phyloP scores from a whole-genome alignment of 2,329 filamentous ascomycete genomes.

The Aureobasidium mangrovei region DNA sequence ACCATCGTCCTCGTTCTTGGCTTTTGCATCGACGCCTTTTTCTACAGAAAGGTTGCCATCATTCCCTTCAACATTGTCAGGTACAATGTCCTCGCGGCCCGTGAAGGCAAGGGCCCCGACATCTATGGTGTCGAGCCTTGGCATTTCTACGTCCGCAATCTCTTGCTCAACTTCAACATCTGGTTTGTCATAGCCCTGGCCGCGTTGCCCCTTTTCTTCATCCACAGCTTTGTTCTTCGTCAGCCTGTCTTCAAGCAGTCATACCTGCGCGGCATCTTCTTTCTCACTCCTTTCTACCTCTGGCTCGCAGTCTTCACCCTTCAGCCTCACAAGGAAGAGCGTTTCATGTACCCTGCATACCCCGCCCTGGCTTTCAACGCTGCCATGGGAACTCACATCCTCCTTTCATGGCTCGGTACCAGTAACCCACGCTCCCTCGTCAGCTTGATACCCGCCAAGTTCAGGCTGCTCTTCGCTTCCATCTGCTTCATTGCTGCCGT shows the following conservation, averaged over 20 bases:
- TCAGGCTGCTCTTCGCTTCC: conserved; percentile 56
- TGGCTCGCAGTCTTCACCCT: conserved; percentile 87
- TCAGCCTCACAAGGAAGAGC: conserved; percentile 94
- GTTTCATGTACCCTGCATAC: conserved; percentile 97
- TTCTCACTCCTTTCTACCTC: conserved; percentile 81
- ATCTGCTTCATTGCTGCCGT: conserved; percentile 45
- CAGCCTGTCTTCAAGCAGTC: conserved; percentile 58
- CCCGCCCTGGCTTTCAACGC: conserved; percentile 85
- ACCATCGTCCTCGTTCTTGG: conserved; percentile 62
- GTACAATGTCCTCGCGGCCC: conserved; percentile 82
- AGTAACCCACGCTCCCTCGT: conserved; percentile 57
- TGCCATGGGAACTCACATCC: conserved; percentile 71
- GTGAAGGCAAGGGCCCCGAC: conserved; percentile 61
- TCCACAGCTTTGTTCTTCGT: conserved; percentile 59
- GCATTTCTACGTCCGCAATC: conserved; percentile 91
- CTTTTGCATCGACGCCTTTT: conserved; percentile 65
- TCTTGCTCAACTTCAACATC: conserved; percentile 88
- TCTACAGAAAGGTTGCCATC: conserved; percentile 69
- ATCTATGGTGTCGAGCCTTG: conserved; percentile 95
- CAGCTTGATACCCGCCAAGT: conserved; percentile 61
- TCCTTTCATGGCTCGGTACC: conserved; percentile 66
- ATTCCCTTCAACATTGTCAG: conserved; percentile 89
- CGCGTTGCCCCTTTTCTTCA: conserved; percentile 63
- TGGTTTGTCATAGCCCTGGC: conserved; percentile 78
- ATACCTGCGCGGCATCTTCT: conserved; percentile 65